Conservation (phyloP, 73 alveolate species). For the Vitrella brassicaformis region DNA sequence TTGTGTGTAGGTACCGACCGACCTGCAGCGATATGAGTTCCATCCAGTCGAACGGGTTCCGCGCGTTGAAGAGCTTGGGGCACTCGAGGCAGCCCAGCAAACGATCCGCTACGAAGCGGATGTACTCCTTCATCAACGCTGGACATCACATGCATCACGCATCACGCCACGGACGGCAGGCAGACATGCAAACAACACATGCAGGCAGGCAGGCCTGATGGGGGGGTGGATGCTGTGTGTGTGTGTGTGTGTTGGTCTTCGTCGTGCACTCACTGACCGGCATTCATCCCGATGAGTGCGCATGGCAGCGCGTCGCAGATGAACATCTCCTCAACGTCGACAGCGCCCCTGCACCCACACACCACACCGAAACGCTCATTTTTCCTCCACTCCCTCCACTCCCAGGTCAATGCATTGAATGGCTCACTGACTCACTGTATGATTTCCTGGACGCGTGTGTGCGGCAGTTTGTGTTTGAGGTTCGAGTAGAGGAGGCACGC, state of each 20-base stretch:
- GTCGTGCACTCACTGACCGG: no score
- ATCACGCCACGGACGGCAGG: no score
- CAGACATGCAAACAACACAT: no score
- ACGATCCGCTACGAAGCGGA: constrained; percentile 70
- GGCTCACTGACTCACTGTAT: no score
- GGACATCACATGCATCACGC: no score
- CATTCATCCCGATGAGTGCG: constrained; percentile 77
- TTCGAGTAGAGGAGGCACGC: constrained; percentile 75
- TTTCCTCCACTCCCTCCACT: no score
- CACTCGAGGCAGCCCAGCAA: constrained; percentile 48
- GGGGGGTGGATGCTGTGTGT: no score
- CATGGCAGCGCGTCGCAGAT: constrained; percentile 66
- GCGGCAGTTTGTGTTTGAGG: constrained; percentile 44
- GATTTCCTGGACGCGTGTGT: constrained; percentile 42
- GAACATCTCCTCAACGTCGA: constrained; percentile 67
- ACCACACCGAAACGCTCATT: no score
- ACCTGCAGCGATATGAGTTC: constrained; percentile 66
- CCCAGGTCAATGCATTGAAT: no score
- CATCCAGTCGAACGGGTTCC: constrained; percentile 87
- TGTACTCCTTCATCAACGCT: constrained; percentile 60
- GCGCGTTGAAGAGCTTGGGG: constrained; percentile 55
- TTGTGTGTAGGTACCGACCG: no score
- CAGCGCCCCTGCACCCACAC: constrained; percentile 59
- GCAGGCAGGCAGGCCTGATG: no score
- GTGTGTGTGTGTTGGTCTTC: no score